These are phyloP conservation scores for Daldinia concentrica DNA, from an alignment of 495 filamentous ascomycete genomes.

Conservation along the genomic window DNA sequence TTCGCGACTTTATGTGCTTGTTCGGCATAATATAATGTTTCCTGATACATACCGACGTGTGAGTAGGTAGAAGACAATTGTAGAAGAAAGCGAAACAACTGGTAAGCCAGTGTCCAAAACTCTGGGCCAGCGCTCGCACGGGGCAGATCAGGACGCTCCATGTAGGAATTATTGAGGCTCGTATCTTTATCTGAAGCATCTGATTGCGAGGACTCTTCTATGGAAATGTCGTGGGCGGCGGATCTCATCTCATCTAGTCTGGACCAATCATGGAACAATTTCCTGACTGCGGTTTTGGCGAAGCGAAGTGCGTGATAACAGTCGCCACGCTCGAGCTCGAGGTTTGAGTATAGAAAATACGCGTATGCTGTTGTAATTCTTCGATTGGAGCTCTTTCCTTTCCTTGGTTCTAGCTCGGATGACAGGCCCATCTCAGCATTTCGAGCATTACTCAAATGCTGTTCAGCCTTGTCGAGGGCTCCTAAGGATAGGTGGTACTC, in stretches of 20 bases:
- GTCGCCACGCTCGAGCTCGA: slow-evolving; percentile 70
- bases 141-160: slow-evolving; percentile 24
- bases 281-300: slow-evolving; percentile 71
- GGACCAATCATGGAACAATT: slow-evolving; percentile 76
- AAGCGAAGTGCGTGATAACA: slow-evolving; percentile 71
- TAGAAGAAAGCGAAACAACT: slow-evolving; percentile 71
- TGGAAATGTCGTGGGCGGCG: slow-evolving; percentile 38
- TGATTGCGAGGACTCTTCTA: slow-evolving; percentile 47
- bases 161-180: slow-evolving; percentile 41
- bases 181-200: slow-evolving; percentile 48
- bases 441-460: slow-evolving; percentile 51
- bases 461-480: slow-evolving; percentile 65
- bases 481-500: slow-evolving; percentile 78
- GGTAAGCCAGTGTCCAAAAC: slow-evolving; percentile 83
- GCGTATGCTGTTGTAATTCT: slow-evolving; percentile 61
- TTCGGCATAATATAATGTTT: slow-evolving; percentile 89
- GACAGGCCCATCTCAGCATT: slow-evolving; percentile 37
- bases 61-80: slow-evolving; percentile 80
- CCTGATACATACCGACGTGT: slow-evolving; percentile 84
- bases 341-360: slow-evolving; percentile 66
- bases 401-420: slow-evolving; percentile 32
- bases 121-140: slow-evolving; percentile 63
- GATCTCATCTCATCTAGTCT: slow-evolving; percentile 63
- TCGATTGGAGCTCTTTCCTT: slow-evolving; percentile 40
- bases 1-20: slow-evolving; percentile 82